Percentiles rank a stretch among this genome's conserved stretches.
Evolutionary conservation across 768 basidiomycete species (phyloP).

Genomic region (Tubosaeta brunneosetosa): DNA sequence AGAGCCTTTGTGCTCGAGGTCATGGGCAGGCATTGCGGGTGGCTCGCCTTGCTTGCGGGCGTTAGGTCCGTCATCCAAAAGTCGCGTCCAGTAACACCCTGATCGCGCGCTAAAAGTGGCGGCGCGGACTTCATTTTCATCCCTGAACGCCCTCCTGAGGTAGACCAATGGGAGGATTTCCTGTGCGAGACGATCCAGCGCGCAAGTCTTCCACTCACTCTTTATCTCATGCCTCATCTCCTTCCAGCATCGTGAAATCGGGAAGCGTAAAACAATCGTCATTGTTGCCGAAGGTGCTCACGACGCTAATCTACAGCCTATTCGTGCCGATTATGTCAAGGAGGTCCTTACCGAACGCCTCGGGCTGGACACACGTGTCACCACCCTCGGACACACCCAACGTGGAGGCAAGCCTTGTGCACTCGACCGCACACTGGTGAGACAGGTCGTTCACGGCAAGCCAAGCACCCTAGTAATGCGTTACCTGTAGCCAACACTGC

Average conservation of each 20-base stretch:
- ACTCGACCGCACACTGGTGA: constrained; percentile 84
- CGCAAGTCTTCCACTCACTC: constrained; percentile 41
- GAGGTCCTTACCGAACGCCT: constrained; percentile 80
- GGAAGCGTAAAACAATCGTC: constrained; percentile 97
- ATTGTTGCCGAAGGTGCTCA: constrained; percentile 97
- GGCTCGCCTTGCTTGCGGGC: constrained; percentile 91
- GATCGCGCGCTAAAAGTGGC: constrained; percentile 40
- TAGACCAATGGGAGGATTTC: constrained; percentile 81
- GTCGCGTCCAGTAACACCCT: background rate
- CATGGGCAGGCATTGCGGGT: constrained; percentile 99
- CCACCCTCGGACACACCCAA: constrained; percentile 95
- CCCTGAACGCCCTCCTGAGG: constrained; percentile 82
- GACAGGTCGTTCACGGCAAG: constrained; percentile 14
- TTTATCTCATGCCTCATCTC: background rate
- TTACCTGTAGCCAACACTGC: constrained; percentile 78
- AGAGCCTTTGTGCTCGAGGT: constrained; percentile 98
- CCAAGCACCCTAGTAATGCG: constrained; percentile 4
- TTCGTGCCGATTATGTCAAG: constrained; percentile 87
- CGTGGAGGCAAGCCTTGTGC: constrained; percentile 93
- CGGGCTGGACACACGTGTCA: constrained; percentile 92
- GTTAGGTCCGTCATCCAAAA: constrained; percentile 56
- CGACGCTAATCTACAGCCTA: constrained; percentile 85
- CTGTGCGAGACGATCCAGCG: constrained; percentile 84
- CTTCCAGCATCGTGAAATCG: constrained; percentile 76
- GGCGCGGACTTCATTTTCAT: constrained; percentile 99